Evolutionary conservation across 192 early-diverging fungal species (phyloP).

Genomic region (Irineochytrium annulatum): DNA sequence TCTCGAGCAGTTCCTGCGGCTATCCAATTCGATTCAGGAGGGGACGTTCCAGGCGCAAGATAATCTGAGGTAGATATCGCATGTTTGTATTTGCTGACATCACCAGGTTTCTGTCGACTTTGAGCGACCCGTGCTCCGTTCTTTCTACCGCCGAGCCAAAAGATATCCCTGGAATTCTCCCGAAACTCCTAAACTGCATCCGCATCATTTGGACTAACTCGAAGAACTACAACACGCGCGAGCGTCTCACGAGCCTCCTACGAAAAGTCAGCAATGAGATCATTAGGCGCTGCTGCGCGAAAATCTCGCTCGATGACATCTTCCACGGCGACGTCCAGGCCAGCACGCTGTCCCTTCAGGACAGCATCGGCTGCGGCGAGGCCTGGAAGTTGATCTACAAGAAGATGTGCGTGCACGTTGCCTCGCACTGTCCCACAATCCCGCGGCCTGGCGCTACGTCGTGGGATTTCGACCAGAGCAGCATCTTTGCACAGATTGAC

Average conservation of each 20-base stretch:
- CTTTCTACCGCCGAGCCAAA: constrained; percentile 51
- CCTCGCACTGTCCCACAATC: constrained; percentile 31
- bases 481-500: constrained; percentile 67
- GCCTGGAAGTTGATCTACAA: constrained; percentile 57
- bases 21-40: constrained; percentile 60
- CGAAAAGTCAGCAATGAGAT: constrained; percentile 65
- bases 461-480: constrained; percentile 67
- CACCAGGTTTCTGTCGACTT: constrained; percentile 54
- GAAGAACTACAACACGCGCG: constrained; percentile 58
- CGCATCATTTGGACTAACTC: constrained; percentile 64
- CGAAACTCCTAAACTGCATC: constrained; percentile 50
- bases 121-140: constrained; percentile 47
- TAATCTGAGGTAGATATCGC: too few species aligned
- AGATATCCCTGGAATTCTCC: constrained; percentile 45
- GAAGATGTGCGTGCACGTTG: constrained; percentile 43
- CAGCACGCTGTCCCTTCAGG: constrained; percentile 52
- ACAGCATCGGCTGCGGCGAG: constrained; percentile 61
- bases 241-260: constrained; percentile 53
- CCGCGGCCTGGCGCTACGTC: constrained; percentile 9
- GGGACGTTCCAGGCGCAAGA: constrained; percentile 59
- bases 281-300: constrained; percentile 55
- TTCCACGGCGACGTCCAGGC: constrained; percentile 59
- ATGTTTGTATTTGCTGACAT: too few species aligned
- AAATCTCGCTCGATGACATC: constrained; percentile 60
- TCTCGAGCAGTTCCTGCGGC: constrained; percentile 55